Evolutionary conservation across 73 alveolate species (phyloP), one percentile per base, ranked within the genome.

Genomic region (Tetrahymena elliotti): DNA sequence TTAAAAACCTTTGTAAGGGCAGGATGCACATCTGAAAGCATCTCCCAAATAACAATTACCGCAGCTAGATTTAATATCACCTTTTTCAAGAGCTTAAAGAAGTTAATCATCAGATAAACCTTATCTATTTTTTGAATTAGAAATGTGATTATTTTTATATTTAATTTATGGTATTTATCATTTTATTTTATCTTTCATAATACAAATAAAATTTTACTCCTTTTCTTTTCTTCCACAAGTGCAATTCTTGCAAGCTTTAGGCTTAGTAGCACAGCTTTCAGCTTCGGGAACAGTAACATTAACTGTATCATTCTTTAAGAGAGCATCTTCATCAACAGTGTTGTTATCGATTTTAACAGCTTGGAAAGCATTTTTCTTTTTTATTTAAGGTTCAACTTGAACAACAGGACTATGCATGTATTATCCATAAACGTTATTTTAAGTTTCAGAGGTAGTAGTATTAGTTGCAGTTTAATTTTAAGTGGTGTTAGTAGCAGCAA

Each of bases 41-140:
- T 98, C 99, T 35, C 99, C 99, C 22, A 98, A 94, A 93, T 97
- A 97, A 94, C 99, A 98, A 93, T 95, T 98, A 39, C 99, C 99
- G 93, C 99, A 98, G 84, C 96, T 97, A 38, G 98, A 96, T 92
- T 95, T 52, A 18, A 97, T 97, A 88, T 88, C 93, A n/a, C 97
- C 98, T 15, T 83, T 93, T 68, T 98, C 98, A 41, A 97, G 96
- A 52, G 97, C 97, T 84, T 98, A 94, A 38, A 95, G 10, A 39
- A 94, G 54, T 35, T 95, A 92, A 84, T 83, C 96, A 93, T 96
- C 34, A 95, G 84, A 92, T 96, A 92, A 22, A 96, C 97, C 27
- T 96, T 98, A 54, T 95, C 98, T 38, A 96, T 52, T 94, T 39
- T 83, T 33, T n/a, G n/a, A 38, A 34, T 34, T 34, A 33, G 31